Conservation (phyloP, 164 flowering plant genomes). For the Brasenia schreberi region DNA sequence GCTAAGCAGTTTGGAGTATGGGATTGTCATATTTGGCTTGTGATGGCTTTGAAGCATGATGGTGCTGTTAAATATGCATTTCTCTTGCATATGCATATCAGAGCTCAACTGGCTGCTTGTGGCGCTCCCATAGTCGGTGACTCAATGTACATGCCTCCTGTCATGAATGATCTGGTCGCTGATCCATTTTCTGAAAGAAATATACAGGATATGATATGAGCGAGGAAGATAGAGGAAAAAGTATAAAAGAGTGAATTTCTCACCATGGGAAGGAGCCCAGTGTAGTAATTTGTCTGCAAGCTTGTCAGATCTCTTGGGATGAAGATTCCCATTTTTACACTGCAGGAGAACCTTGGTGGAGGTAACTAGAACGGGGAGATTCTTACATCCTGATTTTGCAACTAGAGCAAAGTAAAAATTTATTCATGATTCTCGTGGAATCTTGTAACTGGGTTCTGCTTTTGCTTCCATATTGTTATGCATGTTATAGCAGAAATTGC, state of each 20-base stretch:
- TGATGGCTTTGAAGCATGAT: neutral
- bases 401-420: no score
- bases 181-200: constrained; percentile 53
- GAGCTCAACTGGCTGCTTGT: constrained; percentile 86
- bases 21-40: neutral
- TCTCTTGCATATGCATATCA: constrained; percentile 36
- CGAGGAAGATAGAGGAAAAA: constrained; percentile 31
- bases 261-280: constrained; percentile 84
- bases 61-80: neutral
- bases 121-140: constrained; percentile 95
- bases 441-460: no score
- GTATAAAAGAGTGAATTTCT: constrained; percentile 52
- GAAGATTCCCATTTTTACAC: constrained; percentile 45
- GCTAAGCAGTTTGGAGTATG: no score
- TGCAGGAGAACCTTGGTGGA: constrained; percentile 95
- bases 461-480: no score
- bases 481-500: no score
- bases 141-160: constrained; percentile 90
- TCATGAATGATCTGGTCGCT: constrained; percentile 34
- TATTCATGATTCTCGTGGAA: no score
- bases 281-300: constrained; percentile 90
- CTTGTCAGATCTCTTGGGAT: constrained; percentile 92
- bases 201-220: constrained; percentile 17
- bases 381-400: neutral
- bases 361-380: constrained; percentile 10